These are phyloP conservation scores for Mediolabrus comicus DNA, from an alignment of 108 stramenopile species.

Conservation along the genomic window DNA sequence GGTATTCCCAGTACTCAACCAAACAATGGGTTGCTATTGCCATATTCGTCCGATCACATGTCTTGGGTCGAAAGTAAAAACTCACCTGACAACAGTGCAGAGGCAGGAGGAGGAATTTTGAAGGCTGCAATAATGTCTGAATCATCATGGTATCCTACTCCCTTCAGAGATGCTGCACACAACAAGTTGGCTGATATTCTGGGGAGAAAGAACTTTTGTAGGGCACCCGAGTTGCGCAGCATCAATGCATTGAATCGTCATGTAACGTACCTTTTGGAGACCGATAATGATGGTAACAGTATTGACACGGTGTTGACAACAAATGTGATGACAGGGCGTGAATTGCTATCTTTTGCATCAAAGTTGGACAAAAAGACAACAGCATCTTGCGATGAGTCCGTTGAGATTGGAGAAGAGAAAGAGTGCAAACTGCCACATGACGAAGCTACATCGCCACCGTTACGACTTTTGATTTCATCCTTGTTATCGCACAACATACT, in stretches of 20 bases:
- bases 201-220: conserved; percentile 24
- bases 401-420: neutral
- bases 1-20: conserved; percentile 27
- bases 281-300: conserved; percentile 7
- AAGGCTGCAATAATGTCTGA: conserved; percentile 28
- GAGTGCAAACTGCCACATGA: conserved; percentile 1
- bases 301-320: conserved; percentile 1
- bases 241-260: conserved; percentile 29
- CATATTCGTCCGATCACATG: conserved; percentile 27
- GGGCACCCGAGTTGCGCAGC: conserved; percentile 23
- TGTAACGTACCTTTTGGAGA: conserved; percentile 11
- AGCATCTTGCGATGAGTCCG: neutral
- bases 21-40: conserved; percentile 15
- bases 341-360: conserved; percentile 6
- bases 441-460: neutral
- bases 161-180: conserved; percentile 30
- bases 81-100: neutral
- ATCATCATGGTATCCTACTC: conserved; percentile 13
- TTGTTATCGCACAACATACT: conserved; percentile 29
- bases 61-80: conserved; percentile 7
- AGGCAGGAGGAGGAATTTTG: conserved; percentile 14
- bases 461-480: conserved; percentile 4
- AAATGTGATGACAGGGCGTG: conserved; percentile 20
- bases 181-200: conserved; percentile 11
- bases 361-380: neutral